A percentile compares a stretch with the other conserved stretches of the same genome.
phyloP scores from a whole-genome alignment of 164 flowering plant species.

The Magnolia sinica region DNA sequence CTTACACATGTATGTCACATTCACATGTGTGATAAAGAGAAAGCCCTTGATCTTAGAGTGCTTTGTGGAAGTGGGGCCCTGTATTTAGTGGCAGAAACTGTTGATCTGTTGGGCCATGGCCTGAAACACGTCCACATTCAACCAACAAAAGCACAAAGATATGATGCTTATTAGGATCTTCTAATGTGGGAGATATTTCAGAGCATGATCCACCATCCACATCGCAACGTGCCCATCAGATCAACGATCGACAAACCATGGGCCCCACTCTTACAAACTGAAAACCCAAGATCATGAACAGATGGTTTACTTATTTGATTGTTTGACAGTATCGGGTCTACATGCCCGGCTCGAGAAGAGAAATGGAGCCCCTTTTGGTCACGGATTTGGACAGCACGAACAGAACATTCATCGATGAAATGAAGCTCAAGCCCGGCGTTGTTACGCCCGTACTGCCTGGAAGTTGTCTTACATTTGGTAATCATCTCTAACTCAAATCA shows the following conservation, averaged over 20 bases:
- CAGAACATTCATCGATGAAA: slow-evolving; percentile 71
- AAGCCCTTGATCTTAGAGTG: no score
- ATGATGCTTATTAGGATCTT: no score
- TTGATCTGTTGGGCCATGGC: no score
- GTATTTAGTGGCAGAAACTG: no score
- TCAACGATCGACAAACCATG: background rate
- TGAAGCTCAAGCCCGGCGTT: slow-evolving; percentile 56
- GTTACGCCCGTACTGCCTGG: slow-evolving; percentile 50
- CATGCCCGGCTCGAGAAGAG: slow-evolving; percentile 77
- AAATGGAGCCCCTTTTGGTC: slow-evolving; percentile 50
- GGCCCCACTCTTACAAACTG: background rate
- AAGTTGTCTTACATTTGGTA: slow-evolving; percentile 70
- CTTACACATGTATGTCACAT: no score
- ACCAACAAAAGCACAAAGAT: no score
- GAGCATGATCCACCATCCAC: background rate
- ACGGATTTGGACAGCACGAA: slow-evolving; percentile 89
- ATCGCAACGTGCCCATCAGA: background rate
- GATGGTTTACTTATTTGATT: background rate
- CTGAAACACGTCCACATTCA: no score
- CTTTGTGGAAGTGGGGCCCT: no score
- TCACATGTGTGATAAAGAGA: no score
- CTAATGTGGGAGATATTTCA: background rate
- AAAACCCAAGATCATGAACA: background rate
- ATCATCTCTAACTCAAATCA: background rate
- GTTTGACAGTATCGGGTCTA: slow-evolving; percentile 54